These are phyloP conservation scores for Auriscalpium microsporum DNA, from an alignment of 768 basidiomycete genomes.

Conservation along the genomic window DNA sequence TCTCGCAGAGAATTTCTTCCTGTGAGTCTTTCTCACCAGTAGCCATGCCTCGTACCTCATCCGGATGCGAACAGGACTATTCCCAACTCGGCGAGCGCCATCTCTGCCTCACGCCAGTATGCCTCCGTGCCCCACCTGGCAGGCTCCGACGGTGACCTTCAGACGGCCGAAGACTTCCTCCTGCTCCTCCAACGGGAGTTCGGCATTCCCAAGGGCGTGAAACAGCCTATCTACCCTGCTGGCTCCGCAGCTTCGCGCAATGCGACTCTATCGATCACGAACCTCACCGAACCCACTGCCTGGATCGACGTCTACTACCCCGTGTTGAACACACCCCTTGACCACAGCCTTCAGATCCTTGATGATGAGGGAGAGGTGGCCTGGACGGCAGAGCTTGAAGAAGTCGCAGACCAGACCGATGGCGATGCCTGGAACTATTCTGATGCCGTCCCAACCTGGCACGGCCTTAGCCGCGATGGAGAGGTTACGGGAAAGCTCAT, in stretches of 20 bases:
- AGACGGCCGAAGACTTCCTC: constrained; percentile 59
- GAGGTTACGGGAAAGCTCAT: constrained; percentile 62
- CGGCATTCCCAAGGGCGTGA: constrained; percentile 33
- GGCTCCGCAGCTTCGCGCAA: constrained; percentile 60
- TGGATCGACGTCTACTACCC: constrained; percentile 91
- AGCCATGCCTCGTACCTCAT: neutral
- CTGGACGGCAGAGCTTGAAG: constrained; percentile 69
- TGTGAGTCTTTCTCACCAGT: constrained; percentile 25
- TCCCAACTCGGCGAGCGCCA: constrained; percentile 41
- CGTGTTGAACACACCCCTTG: constrained; percentile 69
- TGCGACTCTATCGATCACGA: constrained; percentile 48
- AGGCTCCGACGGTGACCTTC: constrained; percentile 45
- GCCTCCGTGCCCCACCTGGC: constrained; percentile 53
- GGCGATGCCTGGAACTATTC: constrained; percentile 60
- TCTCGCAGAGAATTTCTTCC: constrained; percentile 35
- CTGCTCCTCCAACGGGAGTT: constrained; percentile 61
- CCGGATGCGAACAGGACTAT: constrained; percentile 31
- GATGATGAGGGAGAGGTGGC: constrained; percentile 40
- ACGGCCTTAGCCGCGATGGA: constrained; percentile 74
- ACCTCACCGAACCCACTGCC: constrained; percentile 44
- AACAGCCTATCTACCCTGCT: constrained; percentile 56
- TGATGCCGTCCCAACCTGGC: constrained; percentile 72
- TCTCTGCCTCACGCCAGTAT: constrained; percentile 42
- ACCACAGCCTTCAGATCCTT: constrained; percentile 60
- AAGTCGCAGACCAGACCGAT: constrained; percentile 68